Base-by-base conservation (phyloP, 1,139 yeast genomes). In the Kluyveromyces marxianus region DNA sequence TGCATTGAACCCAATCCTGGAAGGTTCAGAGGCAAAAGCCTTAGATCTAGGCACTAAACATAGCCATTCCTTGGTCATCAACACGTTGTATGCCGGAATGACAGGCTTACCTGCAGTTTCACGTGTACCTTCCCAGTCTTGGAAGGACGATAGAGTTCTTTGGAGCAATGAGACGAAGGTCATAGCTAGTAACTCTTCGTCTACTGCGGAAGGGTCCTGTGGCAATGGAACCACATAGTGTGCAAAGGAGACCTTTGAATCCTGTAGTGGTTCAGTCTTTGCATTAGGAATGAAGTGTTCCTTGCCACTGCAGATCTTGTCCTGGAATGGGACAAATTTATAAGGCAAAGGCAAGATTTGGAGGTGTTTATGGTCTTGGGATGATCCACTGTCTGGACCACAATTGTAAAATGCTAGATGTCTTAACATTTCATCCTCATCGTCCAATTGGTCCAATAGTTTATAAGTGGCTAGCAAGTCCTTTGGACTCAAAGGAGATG, bases 291-390 rank as follows among this genome's bases (percentile, higher is more conserved):
- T 65, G 59, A 71, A 77, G 40, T 77, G 71, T 7, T 70, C 72
- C n/a, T 73, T 68, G 4, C 68, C 65, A 8, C 62, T 60, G 26
- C 79, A 72, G 37, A 85, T 62, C 2, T 60, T 56, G 44, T 81
- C 85, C 36, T 89, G 86, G 62, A 76, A 83, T 3, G 87, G 76
- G 1, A 62, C 64, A 59, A 80, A 82, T 33, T 72, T 66, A 7
- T 66, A 63, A 2, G 96, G 95, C 39, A 86, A 68, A 33, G 79
- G 74, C 74, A 92, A 70, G 63, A 90, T 81, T 65, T 92, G 98
- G 50, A 90, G 66, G 67, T 92, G 98, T 58, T 87, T 87, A 67
- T 92, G 98, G 42, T 88, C 83, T 57, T 89, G 94, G 0, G 96
- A 87, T 6, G 96, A 96, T 1, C 97, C 98, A 54, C 95, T 81